Percentiles rank a stretch among this genome's conserved stretches.
These are phyloP conservation scores for Ichthyophthirius multifiliis DNA, from an alignment of 169 alveolate species.

Conservation along the genomic window DNA sequence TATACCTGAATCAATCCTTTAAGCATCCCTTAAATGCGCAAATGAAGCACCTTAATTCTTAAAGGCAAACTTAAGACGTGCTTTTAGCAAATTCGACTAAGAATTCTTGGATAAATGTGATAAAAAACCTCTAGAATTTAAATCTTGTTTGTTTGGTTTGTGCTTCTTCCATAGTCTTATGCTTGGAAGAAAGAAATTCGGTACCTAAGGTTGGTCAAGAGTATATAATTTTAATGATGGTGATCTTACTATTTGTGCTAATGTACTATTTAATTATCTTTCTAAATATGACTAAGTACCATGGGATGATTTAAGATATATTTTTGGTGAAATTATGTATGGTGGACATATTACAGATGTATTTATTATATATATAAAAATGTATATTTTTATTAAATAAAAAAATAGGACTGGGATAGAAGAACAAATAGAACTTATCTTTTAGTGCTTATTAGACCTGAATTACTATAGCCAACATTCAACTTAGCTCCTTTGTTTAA, in stretches of 20 bases:
- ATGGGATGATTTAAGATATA: constrained; percentile 93
- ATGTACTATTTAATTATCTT: constrained; percentile 92
- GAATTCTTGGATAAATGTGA: constrained; percentile 68
- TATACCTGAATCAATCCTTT: constrained; percentile 91
- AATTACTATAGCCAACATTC: constrained; percentile 80
- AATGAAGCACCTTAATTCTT: constrained; percentile 95
- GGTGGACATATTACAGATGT: constrained; percentile 97
- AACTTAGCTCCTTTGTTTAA: constrained; percentile 90
- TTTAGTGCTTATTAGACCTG: constrained; percentile 89
- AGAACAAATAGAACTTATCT: constrained; percentile 94
- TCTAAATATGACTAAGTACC: constrained; percentile 92
- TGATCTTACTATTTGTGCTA: constrained; percentile 94
- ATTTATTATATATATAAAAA: background rate
- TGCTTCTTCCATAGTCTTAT: constrained; percentile 96
- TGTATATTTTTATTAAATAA: background rate
- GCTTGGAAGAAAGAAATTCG: constrained; percentile 95
- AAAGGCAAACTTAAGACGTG: constrained; percentile 92
- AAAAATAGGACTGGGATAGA: constrained; percentile 89
- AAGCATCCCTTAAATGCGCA: constrained; percentile 91
- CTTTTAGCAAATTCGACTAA: constrained; percentile 85
- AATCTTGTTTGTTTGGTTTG: constrained; percentile 92
- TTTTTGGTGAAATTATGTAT: constrained; percentile 97
- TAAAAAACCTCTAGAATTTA: constrained; percentile 90
- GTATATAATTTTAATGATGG: constrained; percentile 96
- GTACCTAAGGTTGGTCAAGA: constrained; percentile 96